These are phyloP conservation scores for Fusarium praegraminearum DNA, from an alignment of 2,329 filamentous ascomycete genomes.

Conservation along the genomic window DNA sequence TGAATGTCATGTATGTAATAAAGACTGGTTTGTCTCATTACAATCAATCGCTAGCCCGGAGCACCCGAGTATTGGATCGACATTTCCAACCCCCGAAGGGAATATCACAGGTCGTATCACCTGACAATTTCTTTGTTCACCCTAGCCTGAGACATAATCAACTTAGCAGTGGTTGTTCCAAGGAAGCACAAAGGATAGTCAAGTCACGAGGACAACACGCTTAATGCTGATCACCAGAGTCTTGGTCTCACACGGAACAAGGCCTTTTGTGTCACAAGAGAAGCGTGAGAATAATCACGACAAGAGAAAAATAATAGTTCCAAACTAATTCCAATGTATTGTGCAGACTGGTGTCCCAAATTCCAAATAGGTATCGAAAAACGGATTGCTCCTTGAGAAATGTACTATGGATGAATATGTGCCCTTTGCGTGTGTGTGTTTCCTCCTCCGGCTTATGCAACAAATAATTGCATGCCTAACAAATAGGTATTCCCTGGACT, in stretches of 20 bases:
- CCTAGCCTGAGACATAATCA: neutral
- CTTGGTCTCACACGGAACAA: neutral
- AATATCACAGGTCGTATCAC: neutral
- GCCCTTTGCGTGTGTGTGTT: conserved; percentile 16
- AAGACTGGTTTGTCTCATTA: neutral
- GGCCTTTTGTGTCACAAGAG: conserved; percentile 2
- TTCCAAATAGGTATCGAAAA: conserved; percentile 45
- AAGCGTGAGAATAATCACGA: neutral
- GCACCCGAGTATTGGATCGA: neutral
- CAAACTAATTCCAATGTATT: conserved; percentile 21
- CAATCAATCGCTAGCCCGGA: neutral
- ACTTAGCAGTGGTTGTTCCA: neutral
- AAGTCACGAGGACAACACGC: conserved; percentile 14
- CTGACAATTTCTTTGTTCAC: neutral
- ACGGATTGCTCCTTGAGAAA: conserved; percentile 41
- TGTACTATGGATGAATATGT: conserved; percentile 24
- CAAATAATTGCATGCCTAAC: conserved; percentile 15
- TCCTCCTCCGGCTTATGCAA: conserved; percentile 23
- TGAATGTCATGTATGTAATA: neutral
- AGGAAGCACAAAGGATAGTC: conserved; percentile 5
- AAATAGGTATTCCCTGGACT: conserved; percentile 32
- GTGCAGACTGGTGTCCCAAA: conserved; percentile 9
- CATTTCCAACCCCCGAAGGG: neutral
- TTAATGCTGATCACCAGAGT: neutral
- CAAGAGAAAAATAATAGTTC: neutral